Percentiles rank a stretch among this genome's conserved stretches.
Conservation (phyloP, 495 filamentous ascomycete species). For the Sporormia fimetaria region DNA sequence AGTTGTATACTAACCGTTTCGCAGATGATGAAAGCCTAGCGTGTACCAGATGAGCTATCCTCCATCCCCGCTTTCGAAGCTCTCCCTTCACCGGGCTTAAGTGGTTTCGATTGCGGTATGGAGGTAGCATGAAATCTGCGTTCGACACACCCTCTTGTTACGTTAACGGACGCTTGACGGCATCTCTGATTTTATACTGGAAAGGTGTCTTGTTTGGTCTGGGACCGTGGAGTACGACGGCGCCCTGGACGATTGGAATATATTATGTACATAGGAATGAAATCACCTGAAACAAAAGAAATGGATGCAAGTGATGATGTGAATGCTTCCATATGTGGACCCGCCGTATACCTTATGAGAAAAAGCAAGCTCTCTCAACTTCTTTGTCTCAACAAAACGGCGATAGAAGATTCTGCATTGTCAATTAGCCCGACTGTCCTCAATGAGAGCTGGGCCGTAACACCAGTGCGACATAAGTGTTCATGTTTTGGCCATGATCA, state of each 20-base stretch:
- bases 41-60: constrained; percentile 78
- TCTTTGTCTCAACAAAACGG: constrained; percentile 14
- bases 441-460: constrained; percentile 15
- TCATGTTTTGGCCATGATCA: neutral
- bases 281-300: neutral
- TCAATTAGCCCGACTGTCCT: constrained; percentile 15
- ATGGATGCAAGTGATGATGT: neutral
- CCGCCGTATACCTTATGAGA: constrained; percentile 14
- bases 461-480: constrained; percentile 11
- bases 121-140: constrained; percentile 86
- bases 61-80: constrained; percentile 54
- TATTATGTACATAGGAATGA: no score
- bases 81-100: constrained; percentile 79
- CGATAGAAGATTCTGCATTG: constrained; percentile 11
- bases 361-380: constrained; percentile 3
- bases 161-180: constrained; percentile 86
- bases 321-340: no score
- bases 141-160: constrained; percentile 99
- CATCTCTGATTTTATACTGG: constrained; percentile 78
- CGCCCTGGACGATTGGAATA: neutral
- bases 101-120: constrained; percentile 61
- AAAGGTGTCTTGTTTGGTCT: constrained; percentile 34
- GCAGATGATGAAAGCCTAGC: constrained; percentile 99
- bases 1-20: constrained; percentile 9
- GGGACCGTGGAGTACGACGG: neutral